Evolutionary conservation across 768 basidiomycete species (phyloP).

Genomic region (Daedaleopsis sinensis): DNA sequence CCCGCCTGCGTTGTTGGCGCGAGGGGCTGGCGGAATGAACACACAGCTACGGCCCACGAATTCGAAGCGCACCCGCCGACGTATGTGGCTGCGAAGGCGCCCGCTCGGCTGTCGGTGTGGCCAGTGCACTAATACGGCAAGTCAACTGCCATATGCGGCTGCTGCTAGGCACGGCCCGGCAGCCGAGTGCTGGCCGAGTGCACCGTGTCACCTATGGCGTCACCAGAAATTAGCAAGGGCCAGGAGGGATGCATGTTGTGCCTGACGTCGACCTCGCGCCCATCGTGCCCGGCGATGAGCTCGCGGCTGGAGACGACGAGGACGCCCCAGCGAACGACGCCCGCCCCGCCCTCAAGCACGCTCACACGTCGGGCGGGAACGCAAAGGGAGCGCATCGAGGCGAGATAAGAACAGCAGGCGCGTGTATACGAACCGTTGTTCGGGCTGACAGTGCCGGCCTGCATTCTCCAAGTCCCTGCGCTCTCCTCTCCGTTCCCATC

Average conservation of each 20-base stretch:
- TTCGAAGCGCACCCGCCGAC: not conserved
- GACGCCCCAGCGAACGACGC: not conserved
- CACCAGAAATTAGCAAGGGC: not conserved
- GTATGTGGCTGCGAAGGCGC: not conserved
- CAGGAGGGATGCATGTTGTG: constrained; percentile 8
- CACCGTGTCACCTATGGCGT: constrained; percentile 16
- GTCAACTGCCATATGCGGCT: constrained; percentile 1
- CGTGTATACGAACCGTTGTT: constrained; percentile 6
- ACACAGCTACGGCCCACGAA: no score
- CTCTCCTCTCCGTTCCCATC: not conserved
- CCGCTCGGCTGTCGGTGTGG: not conserved
- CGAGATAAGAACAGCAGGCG: not conserved
- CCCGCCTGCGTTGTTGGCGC: no score
- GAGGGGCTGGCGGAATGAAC: no score
- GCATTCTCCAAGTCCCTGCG: not conserved
- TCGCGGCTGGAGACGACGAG: not conserved
- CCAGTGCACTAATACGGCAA: not conserved
- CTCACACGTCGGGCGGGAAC: not conserved
- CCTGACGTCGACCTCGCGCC: not conserved
- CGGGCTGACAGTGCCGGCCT: not conserved
- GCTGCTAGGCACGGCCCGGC: constrained; percentile 7
- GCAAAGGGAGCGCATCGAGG: not conserved
- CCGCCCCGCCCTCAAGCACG: not conserved
- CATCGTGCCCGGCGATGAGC: not conserved
- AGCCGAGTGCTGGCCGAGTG: not conserved